Evolutionary conservation across 768 basidiomycete genomes (phyloP), one percentile per base, ranked within the genome.

Genomic region (Tephrocybe sp.): DNA sequence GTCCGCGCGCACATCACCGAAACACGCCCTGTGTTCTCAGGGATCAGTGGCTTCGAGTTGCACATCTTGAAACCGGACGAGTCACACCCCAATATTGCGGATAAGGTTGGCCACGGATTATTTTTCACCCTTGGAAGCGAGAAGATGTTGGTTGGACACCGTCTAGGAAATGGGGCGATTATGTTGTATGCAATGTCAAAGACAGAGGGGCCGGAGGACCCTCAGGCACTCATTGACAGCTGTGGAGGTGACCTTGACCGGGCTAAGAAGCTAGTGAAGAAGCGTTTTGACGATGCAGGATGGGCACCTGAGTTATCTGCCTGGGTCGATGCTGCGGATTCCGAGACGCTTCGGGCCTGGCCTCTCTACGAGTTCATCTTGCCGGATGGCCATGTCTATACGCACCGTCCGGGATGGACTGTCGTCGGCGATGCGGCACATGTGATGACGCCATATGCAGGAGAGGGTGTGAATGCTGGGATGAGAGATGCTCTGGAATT

Each of bases 11-110:
- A 72, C 40, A 48, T 75, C 23, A 64, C 63, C 18, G 48, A 55
- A 28, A 58, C 61, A 10, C 48, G 48, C 28, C 71, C 74, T 4
- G 42, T 56, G 28, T 75, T 72, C 57, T 62, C 64, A 11, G 73
- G 71, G 7, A 57, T 67, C 14, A 54, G 43, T 26, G 54, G 52
- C 36, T 36, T 62, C 21, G 62, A 62, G 39, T 21, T 57, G 8
- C 52, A 51, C 20, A 53, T 61, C 36, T 1, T n/a, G 1, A 20
- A 54, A n/a, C 49, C 54, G 3, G 58, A 55, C 23, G 46, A 47
- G 10, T 33, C 49, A 24, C 45, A 67, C 48, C 64, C 72, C 10
- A 38, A 55, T 2, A 45, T 66, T 21, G 47, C 58, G n/a, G 46
- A 50, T n/a, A 54, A 55, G 38, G 64, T 71, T 25, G 67, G 68